These are phyloP conservation scores for Didymella segeticola DNA, from an alignment of 2,329 filamentous ascomycete species.

Conservation along the genomic window DNA sequence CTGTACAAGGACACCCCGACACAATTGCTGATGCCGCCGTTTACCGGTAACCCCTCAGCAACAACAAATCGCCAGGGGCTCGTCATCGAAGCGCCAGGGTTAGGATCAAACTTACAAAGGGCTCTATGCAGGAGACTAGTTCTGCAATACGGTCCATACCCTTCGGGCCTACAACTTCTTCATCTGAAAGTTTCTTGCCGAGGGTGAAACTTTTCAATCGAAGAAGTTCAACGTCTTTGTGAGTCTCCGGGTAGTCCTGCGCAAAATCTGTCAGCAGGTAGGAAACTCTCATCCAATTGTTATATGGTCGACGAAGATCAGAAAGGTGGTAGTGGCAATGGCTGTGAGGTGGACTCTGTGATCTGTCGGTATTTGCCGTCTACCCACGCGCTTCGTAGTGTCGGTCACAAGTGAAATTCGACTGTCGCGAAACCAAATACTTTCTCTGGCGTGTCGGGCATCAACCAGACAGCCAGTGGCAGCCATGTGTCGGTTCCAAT, in stretches of 20 bases:
- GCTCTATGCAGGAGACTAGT: slow-evolving; percentile 72
- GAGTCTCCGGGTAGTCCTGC: slow-evolving; percentile 76
- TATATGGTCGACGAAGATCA: background rate
- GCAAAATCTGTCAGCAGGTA: slow-evolving; percentile 31
- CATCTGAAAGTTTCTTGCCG: slow-evolving; percentile 68
- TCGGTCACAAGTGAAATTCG: background rate
- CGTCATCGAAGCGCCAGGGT: background rate
- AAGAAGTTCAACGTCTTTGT: slow-evolving; percentile 80
- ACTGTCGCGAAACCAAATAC: background rate
- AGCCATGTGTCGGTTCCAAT: background rate
- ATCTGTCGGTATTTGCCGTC: background rate
- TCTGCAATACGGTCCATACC: slow-evolving; percentile 70
- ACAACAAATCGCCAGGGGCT: background rate
- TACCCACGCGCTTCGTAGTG: background rate
- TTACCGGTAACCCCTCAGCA: slow-evolving; percentile 6
- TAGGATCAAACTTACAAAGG: slow-evolving; percentile 71
- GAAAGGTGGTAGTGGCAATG: background rate
- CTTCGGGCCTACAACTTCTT: slow-evolving; percentile 66
- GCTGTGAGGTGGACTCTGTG: background rate
- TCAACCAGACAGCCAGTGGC: slow-evolving; percentile 1
- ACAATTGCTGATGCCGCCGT: background rate
- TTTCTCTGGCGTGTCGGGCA: background rate
- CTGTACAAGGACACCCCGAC: slow-evolving; percentile 29
- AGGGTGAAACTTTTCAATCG: slow-evolving; percentile 82
- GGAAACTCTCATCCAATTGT: background rate